These are phyloP conservation scores for Penicillium samsonianum DNA, from an alignment of 495 filamentous ascomycete species.

Conservation along the genomic window DNA sequence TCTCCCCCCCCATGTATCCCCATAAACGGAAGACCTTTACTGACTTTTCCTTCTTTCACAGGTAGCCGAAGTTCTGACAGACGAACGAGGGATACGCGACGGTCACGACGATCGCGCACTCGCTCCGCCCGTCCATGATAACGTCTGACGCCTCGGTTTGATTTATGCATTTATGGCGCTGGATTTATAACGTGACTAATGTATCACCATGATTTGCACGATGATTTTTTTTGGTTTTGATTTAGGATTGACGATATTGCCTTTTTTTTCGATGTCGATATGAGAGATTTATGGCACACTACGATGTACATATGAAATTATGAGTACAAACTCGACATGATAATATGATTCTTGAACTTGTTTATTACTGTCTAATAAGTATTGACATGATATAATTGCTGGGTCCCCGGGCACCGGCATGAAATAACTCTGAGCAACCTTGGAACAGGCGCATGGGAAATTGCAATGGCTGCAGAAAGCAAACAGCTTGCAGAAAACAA, in stretches of 20 bases:
- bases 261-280: slow-evolving; percentile 25
- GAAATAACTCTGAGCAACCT: not conserved
- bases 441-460: not conserved
- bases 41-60: slow-evolving; percentile 27
- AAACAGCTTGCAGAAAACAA: slow-evolving; percentile 27
- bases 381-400: not conserved
- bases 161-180: slow-evolving; percentile 37
- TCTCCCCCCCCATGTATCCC: slow-evolving; percentile 6
- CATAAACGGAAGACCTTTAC: not conserved
- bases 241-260: slow-evolving; percentile 12
- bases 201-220: slow-evolving; percentile 39
- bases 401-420: slow-evolving; percentile 1
- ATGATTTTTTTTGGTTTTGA: slow-evolving; percentile 18
- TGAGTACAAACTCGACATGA: slow-evolving; percentile 12
- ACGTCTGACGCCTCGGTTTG: slow-evolving; percentile 9
- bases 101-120: slow-evolving; percentile 42
- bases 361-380: not conserved
- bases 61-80: slow-evolving; percentile 53
- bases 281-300: slow-evolving; percentile 16
- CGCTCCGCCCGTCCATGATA: slow-evolving; percentile 36
- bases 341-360: slow-evolving; percentile 2
- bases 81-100: slow-evolving; percentile 49
- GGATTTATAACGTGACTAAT: slow-evolving; percentile 27
- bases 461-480: slow-evolving; percentile 17
- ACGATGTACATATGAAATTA: slow-evolving; percentile 39